These are phyloP conservation scores for Entelexis paramagnoliae DNA, from an alignment of 1,139 yeast species.

Conservation along the genomic window DNA sequence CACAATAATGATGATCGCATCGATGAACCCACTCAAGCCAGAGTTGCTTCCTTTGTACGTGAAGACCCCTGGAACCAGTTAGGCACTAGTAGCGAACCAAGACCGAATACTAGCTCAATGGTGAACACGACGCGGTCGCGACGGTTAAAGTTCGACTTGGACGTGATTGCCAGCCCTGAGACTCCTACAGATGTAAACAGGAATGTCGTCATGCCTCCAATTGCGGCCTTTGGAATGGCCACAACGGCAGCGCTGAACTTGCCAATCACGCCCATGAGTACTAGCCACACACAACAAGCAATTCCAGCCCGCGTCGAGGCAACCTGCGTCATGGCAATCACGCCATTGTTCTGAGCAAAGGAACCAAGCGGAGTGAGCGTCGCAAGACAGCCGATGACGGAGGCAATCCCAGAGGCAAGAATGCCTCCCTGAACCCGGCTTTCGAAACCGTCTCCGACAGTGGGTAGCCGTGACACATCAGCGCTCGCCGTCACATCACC, in stretches of 20 bases:
- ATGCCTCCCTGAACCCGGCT: slow-evolving; percentile 87
- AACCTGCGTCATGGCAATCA: slow-evolving; percentile 78
- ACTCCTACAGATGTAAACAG: slow-evolving; percentile 80
- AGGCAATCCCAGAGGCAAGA: slow-evolving; percentile 65
- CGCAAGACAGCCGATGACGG: slow-evolving; percentile 56
- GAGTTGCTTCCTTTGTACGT: slow-evolving; percentile 61
- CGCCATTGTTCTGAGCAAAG: slow-evolving; percentile 94
- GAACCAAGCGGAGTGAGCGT: slow-evolving; percentile 72
- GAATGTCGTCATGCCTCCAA: slow-evolving; percentile 90
- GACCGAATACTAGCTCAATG: slow-evolving; percentile 62
- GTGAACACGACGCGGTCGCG: slow-evolving; percentile 80
- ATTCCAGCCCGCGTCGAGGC: slow-evolving; percentile 79
- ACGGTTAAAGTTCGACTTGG: slow-evolving; percentile 67
- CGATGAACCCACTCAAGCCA: slow-evolving; percentile 56
- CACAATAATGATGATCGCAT: slow-evolving; percentile 74
- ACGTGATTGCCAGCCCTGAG: slow-evolving; percentile 72
- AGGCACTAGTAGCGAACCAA: slow-evolving; percentile 65
- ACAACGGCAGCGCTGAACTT: slow-evolving; percentile 84
- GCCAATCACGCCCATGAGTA: slow-evolving; percentile 76
- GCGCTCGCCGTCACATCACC: slow-evolving; percentile 90
- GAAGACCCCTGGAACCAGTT: slow-evolving; percentile 68
- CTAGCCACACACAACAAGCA: slow-evolving; percentile 75
- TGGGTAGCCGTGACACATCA: slow-evolving; percentile 75
- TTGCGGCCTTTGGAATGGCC: slow-evolving; percentile 71
- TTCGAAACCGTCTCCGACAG: slow-evolving; percentile 70